Base-by-base conservation (phyloP, 176 grass and related monocot genomes). In the Melocanna baccifera region DNA sequence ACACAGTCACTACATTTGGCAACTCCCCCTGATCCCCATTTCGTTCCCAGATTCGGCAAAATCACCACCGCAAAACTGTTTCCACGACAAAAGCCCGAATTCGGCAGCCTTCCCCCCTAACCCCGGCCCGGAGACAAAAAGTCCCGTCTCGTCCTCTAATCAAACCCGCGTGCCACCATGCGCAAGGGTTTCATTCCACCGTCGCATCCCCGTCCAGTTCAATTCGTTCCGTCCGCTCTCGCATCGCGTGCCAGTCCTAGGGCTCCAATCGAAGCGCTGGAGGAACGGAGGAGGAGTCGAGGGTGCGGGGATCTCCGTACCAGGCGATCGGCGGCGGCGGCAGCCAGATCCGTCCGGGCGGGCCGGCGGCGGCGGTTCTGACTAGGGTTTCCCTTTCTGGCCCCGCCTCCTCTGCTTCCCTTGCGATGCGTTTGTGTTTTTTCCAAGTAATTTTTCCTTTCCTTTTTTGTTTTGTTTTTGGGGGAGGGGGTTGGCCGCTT, bases 251-350 rank as follows among this genome's bases (percentile, higher is more conserved):
- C 20, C 63, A 23, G 84, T 68, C 59, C 84, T 86, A 90, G 48
- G 81, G 81, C 68, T 73, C 47, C 46, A 66, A 79, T 63, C 42
- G 57, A 47, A 9, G 47, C 30, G 78, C 62, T 30, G 71, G 47
- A 55, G 75, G 40, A 3, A 25, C 56, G 22, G 22, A 34, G 32
- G 77, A 34, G 48, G 80, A 14, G 73, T 71, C 55, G 34, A 36
- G 71, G 71, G 47, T 34, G 70, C 43, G 67, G 67, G 75, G 85
- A 80, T 91, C 85, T 91, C 89, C 85, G 89, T 91, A 91, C 89
- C 89, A 87, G 89, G 84, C 89, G 80, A 87, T 91, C 84, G 69
- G 34, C 64, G 70, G 69, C 26, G 68, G 56, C 65, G 65, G 73
- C 62, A 75, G 47, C 67, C 89, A 90, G 89, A 90, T 90, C 84